Base-by-base conservation (phyloP, 2,329 filamentous ascomycete genomes). In the Beauveria brongniartii region DNA sequence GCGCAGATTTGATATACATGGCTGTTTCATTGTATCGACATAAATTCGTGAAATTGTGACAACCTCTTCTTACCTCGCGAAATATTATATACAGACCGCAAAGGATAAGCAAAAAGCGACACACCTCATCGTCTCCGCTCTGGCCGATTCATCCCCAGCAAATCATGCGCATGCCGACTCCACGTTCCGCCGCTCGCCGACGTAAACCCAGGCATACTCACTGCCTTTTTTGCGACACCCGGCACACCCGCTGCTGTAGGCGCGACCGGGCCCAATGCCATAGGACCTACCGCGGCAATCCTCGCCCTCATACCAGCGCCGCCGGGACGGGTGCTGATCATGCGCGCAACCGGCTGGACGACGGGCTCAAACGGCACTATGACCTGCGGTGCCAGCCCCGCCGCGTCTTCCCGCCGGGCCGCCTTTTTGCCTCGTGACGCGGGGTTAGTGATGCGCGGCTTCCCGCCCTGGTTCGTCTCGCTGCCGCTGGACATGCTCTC, bases 111-210 rank as follows among this genome's bases (percentile, higher is more conserved):
- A 56, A 43, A 16, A 47, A 40, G 51, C 34, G 12, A 37, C 34
- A 37, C 34, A 37, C 12, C 20, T 22, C 47, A 48, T 48, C 34
- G 44, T 26, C 34, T 26, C 14, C 55, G 44, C 30, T 48, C 46
- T 30, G 86, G 87, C 53, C 83, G 77, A 67, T 79, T 83, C 67
- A 76, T 81, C 43, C 82, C 84, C 64, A 90, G 81, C 52, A 90
- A 68, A 69, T 90, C 87, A 65, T 83, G 78, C 0, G 87, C 86
- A 68, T 90, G 87, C 26, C 78, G 80, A 65, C 85, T 89, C 87
- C 87, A 90, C 0, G 87, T 82, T 3, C 86, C 86, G 18, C 82
- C 75, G 65, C 81, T 82, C 3, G 77, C 79, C 66, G 75, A 80
- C 2, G 72, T 72, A 61, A 82, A 81, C 1, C 75, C 76, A 10